Evolutionary conservation across 2,329 filamentous ascomycete species (phyloP).

Genomic region (Diaporthe sp.): DNA sequence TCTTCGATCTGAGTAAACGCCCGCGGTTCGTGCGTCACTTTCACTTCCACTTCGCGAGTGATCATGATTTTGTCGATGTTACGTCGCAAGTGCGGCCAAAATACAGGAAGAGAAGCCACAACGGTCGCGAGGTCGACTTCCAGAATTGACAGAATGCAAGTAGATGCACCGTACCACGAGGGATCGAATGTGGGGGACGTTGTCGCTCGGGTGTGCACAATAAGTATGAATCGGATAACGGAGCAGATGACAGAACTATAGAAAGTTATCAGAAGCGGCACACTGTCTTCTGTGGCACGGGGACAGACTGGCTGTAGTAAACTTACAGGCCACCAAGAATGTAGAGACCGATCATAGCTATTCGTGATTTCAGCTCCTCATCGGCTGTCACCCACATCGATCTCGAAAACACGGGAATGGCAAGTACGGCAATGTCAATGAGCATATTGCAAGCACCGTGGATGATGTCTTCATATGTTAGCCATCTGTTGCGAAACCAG

Average conservation of each 20-base stretch:
- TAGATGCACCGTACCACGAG: slow-evolving; percentile 46
- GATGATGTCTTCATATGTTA: background rate
- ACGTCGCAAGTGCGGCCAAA: slow-evolving; percentile 47
- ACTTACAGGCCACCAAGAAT: slow-evolving; percentile 41
- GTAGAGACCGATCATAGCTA: slow-evolving; percentile 34
- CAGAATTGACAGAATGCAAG: slow-evolving; percentile 45
- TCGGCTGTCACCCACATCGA: slow-evolving; percentile 38
- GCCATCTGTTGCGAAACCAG: background rate
- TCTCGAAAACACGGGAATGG: slow-evolving; percentile 35
- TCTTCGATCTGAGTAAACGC: slow-evolving; percentile 36
- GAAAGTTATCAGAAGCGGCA: background rate
- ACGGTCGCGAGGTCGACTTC: slow-evolving; percentile 48
- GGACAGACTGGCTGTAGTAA: background rate
- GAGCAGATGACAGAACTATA: slow-evolving; percentile 44
- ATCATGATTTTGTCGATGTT: slow-evolving; percentile 47
- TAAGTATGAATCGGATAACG: slow-evolving; percentile 44
- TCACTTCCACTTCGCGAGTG: slow-evolving; percentile 46
- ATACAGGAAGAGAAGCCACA: slow-evolving; percentile 47
- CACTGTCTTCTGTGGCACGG: background rate
- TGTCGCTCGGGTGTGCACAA: slow-evolving; percentile 42
- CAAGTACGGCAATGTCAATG: slow-evolving; percentile 36
- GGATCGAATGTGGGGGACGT: slow-evolving; percentile 43
- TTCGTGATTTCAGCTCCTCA: slow-evolving; percentile 22
- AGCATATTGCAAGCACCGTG: slow-evolving; percentile 38
- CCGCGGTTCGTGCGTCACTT: slow-evolving; percentile 36